Evolutionary conservation across 1,284 basidiomycete species (phyloP).

Genomic region (Schizophyllum amplum): DNA sequence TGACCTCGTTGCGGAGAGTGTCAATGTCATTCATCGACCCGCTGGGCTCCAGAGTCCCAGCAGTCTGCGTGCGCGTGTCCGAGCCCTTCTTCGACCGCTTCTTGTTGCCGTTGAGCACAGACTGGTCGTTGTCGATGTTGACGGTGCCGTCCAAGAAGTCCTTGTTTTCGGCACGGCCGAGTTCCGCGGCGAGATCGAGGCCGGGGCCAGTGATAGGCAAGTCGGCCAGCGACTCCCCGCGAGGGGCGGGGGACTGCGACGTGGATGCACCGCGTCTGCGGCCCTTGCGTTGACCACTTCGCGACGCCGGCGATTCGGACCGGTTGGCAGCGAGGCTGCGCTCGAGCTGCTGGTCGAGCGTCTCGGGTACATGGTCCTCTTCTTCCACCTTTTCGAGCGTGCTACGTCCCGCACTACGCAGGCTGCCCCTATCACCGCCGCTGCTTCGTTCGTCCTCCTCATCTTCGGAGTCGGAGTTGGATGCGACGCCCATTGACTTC

Average conservation of each 20-base stretch:
- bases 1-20: slow-evolving; percentile 72
- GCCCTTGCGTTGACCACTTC: slow-evolving; percentile 35
- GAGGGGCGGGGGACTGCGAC: slow-evolving; percentile 37
- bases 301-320: slow-evolving; percentile 30
- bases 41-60: slow-evolving; percentile 31
- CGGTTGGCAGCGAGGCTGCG: slow-evolving; percentile 18
- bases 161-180: slow-evolving; percentile 81
- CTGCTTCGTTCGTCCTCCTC: slow-evolving; percentile 29
- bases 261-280: slow-evolving; percentile 46
- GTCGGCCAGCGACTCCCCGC: slow-evolving; percentile 71
- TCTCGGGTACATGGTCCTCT: slow-evolving; percentile 34
- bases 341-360: slow-evolving; percentile 27
- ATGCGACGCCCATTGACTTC: slow-evolving; percentile 51
- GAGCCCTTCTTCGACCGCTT: slow-evolving; percentile 48
- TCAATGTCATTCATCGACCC: slow-evolving; percentile 50
- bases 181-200: slow-evolving; percentile 82
- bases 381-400: slow-evolving; percentile 51
- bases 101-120: slow-evolving; percentile 33
- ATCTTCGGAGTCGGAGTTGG: slow-evolving; percentile 39
- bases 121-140: slow-evolving; percentile 44
- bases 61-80: slow-evolving; percentile 28
- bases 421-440: slow-evolving; percentile 41
- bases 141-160: slow-evolving; percentile 53
- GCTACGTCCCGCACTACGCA: slow-evolving; percentile 48
- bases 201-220: slow-evolving; percentile 81